Conservation (phyloP, 352 stramenopile genomes). For the Pythium myriotylum region DNA sequence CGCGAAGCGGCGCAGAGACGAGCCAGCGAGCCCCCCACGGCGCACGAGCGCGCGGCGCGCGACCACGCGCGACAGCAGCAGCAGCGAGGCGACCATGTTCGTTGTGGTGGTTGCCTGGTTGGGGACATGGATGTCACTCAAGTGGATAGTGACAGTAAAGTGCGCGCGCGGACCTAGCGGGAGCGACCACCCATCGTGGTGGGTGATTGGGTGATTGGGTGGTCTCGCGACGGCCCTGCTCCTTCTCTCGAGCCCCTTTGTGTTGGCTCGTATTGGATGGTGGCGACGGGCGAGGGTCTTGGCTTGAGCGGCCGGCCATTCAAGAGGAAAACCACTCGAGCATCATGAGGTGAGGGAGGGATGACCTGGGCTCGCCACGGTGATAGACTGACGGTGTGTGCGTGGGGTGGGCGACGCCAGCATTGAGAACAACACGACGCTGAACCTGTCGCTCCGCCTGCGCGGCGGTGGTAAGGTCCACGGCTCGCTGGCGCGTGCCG, state of each 20-base stretch:
- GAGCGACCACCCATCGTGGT: too few relatives aligned
- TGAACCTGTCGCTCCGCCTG: slow-evolving; percentile 96
- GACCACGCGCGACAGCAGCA: neutral
- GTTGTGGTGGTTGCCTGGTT: neutral
- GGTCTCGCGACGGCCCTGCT: too few relatives aligned
- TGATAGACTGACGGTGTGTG: neutral
- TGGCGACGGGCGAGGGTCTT: slow-evolving; percentile 31
- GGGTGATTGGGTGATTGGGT: slow-evolving; percentile 23
- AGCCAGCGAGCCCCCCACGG: neutral
- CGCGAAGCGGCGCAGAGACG: neutral
- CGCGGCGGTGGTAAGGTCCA: slow-evolving; percentile 98
- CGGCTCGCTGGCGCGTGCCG: slow-evolving; percentile 99
- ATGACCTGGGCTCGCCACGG: neutral
- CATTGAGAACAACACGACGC: slow-evolving; percentile 96
- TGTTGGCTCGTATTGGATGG: slow-evolving; percentile 34
- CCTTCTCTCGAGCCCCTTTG: neutral
- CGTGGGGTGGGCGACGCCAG: slow-evolving; percentile 77
- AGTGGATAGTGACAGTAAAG: neutral
- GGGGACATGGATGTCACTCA: slow-evolving; percentile 10
- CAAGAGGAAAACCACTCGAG: slow-evolving; percentile 33
- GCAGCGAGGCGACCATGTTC: neutral
- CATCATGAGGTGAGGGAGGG: slow-evolving; percentile 28
- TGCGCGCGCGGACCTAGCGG: neutral
- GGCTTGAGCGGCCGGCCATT: slow-evolving; percentile 21
- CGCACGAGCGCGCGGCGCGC: neutral